Evolutionary conservation across 805 yeast species (phyloP), one percentile per base, ranked within the genome.

Genomic region (Metschnikowia amazonensis): DNA sequence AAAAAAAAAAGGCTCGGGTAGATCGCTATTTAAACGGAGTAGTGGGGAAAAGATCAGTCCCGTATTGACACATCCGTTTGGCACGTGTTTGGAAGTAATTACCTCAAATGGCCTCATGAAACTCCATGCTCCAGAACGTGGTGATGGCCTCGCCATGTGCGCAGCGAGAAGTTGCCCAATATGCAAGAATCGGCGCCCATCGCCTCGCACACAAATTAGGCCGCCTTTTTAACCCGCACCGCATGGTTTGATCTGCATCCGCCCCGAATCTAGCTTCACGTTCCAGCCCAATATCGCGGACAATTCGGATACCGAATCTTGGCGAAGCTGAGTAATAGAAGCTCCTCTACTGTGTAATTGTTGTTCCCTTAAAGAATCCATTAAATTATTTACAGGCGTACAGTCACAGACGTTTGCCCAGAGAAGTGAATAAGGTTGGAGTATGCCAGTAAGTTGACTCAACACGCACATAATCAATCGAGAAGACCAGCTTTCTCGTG

Each of bases 401-500:
- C 24, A 23, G 29, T 35, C 38, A 5, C 38, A 35, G 38, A 35
- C 38, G 11, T 18, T 10, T 23, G 14, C 28, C 20, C n/a, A 35
- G 23, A 35, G 38, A 35, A 24, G 2, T 34, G 20, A 34, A 34
- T 10, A 8, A 18, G 37, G 11, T 34, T 21, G 37, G 16, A 21
- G 25, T 20, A 21, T n/a, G 23, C 8, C 13, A n/a, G 14, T 20
- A 11, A n/a, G 24, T n/a, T 20, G 24, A 33, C 25, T 20, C 23
- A 13, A 8, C 16, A 13, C 25, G n/a, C n/a, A n/a, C n/a, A n/a
- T n/a, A n/a, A n/a, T 23, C 11, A 18, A 14, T 7, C 18, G 38
- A 24, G 29, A 23, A 35, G 38, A 24, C 38, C 38, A n/a, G 38
- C 38, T 35, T 7, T 24, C 38, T 24, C 38, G 29, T 5, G 23